A percentile compares a stretch with the other conserved stretches of the same genome.
These are phyloP conservation scores for Suillus clintonianus DNA, from an alignment of 768 basidiomycete genomes.

Conservation along the genomic window DNA sequence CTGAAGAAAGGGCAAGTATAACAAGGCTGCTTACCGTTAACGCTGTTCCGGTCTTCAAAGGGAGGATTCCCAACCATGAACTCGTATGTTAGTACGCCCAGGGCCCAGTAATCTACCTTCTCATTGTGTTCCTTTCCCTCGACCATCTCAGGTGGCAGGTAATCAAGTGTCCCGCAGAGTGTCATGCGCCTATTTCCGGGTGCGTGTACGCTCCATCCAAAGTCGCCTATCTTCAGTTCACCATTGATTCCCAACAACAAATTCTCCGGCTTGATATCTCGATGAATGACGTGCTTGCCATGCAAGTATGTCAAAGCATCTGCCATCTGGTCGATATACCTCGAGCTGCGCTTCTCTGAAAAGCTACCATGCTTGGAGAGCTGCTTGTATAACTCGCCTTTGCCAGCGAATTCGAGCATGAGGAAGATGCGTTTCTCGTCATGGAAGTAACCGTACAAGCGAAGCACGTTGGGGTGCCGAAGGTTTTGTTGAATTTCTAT, in stretches of 20 bases:
- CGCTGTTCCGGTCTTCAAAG: slow-evolving; percentile 84
- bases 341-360: slow-evolving; percentile 81
- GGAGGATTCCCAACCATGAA: slow-evolving; percentile 84
- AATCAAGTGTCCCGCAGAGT: slow-evolving; percentile 94
- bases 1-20: background rate
- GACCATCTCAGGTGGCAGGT: slow-evolving; percentile 98
- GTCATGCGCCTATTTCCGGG: slow-evolving; percentile 89
- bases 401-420: slow-evolving; percentile 97
- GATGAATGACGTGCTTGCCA: slow-evolving; percentile 94
- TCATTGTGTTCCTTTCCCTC: slow-evolving; percentile 88
- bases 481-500: slow-evolving; percentile 98
- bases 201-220: slow-evolving; percentile 98
- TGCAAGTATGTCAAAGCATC: slow-evolving; percentile 94
- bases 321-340: slow-evolving; percentile 98
- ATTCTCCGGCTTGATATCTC: slow-evolving; percentile 99
- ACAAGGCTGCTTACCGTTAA: slow-evolving; percentile 57
- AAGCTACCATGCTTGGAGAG: slow-evolving; percentile 85
- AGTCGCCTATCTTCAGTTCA: slow-evolving; percentile 97
- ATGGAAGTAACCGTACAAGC: slow-evolving; percentile 97
- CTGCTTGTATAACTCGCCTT: slow-evolving; percentile 97
- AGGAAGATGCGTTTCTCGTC: slow-evolving; percentile 97
- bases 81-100: slow-evolving; percentile 96
- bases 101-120: slow-evolving; percentile 93
- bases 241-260: slow-evolving; percentile 91
- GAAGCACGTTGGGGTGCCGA: slow-evolving; percentile 91